Conservation (phyloP, 2,329 filamentous ascomycete species). For the Aspergillus hortae region DNA sequence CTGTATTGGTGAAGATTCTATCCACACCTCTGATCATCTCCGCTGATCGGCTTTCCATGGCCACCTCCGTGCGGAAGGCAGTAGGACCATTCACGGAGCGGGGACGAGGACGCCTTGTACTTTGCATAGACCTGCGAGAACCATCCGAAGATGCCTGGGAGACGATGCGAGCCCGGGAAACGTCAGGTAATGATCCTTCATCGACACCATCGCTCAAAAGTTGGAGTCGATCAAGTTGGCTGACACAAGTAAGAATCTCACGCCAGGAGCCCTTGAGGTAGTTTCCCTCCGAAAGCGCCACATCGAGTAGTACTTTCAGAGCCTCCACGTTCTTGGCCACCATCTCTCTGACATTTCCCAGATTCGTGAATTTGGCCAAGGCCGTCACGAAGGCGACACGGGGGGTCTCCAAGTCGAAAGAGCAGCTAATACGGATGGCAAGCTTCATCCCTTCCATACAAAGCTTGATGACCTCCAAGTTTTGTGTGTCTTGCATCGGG, state of each 20-base stretch:
- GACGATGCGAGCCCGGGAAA: conserved; percentile 75
- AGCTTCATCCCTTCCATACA: conserved; percentile 96
- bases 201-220: conserved; percentile 93
- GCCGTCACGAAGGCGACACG: conserved; percentile 92
- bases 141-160: conserved; percentile 53
- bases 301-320: conserved; percentile 82
- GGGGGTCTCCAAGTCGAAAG: conserved; percentile 91
- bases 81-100: conserved; percentile 48
- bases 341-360: conserved; percentile 95
- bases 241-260: conserved; percentile 91
- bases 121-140: conserved; percentile 65
- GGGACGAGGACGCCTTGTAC: conserved; percentile 46
- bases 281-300: conserved; percentile 91
- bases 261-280: conserved; percentile 87
- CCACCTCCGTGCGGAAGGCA: conserved; percentile 72
- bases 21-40: conserved; percentile 92
- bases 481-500: conserved; percentile 89
- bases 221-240: conserved; percentile 91
- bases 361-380: conserved; percentile 86
- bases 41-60: conserved; percentile 85
- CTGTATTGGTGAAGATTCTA: conserved; percentile 94
- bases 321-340: conserved; percentile 95
- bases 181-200: conserved; percentile 86
- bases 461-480: conserved; percentile 83
- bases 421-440: conserved; percentile 85